These are phyloP conservation scores for Phytophthora cactorum DNA, from an alignment of 352 stramenopile species.

Conservation along the genomic window DNA sequence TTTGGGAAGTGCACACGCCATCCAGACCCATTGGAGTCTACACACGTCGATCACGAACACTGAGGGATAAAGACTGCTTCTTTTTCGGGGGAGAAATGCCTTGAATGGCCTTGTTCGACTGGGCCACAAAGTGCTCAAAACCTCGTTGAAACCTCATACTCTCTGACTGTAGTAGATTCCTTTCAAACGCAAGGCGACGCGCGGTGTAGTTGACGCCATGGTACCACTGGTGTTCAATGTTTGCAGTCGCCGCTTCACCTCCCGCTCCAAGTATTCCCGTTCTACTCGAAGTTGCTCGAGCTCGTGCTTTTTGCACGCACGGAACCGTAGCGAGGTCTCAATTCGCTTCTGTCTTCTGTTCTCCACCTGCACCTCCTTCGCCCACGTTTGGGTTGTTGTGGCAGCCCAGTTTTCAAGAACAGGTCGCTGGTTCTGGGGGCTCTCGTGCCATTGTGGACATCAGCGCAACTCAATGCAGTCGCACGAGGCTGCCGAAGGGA, in stretches of 20 bases:
- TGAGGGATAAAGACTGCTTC: too few relatives aligned
- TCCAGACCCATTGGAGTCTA: neutral
- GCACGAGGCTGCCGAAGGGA: too few relatives aligned
- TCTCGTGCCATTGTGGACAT: too few relatives aligned
- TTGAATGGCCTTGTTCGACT: neutral
- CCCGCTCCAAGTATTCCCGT: neutral
- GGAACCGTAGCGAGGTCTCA: neutral
- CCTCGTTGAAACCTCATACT: neutral
- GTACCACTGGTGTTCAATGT: neutral
- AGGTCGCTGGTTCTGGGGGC: too few relatives aligned
- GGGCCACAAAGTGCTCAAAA: neutral
- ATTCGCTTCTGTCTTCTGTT: neutral
- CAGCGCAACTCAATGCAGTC: too few relatives aligned
- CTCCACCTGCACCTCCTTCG: neutral
- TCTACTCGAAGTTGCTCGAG: neutral
- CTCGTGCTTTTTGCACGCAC: neutral
- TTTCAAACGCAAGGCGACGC: neutral
- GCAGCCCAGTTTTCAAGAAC: too few relatives aligned
- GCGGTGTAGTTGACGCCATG: neutral
- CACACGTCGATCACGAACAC: neutral
- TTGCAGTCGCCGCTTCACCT: neutral
- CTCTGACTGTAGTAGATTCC: neutral
- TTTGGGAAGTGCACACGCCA: conserved; percentile 19
- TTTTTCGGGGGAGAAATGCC: neutral
- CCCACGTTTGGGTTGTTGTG: neutral